Conservation (phyloP, 1,284 basidiomycete genomes). For the Cutaneotrichosporon sp. region DNA sequence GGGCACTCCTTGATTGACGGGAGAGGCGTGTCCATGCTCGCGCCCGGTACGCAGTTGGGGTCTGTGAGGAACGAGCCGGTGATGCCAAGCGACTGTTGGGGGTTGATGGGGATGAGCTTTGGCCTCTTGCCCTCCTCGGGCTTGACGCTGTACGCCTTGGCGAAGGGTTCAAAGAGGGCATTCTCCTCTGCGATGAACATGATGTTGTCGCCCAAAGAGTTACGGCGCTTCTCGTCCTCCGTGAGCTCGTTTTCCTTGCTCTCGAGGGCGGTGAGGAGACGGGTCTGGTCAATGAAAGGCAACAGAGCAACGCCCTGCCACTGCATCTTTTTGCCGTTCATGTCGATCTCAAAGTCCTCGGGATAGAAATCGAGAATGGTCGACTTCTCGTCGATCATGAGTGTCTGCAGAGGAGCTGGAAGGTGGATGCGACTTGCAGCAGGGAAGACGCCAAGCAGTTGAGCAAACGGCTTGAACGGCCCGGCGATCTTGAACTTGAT, state of each 20-base stretch:
- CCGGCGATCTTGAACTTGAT: slow-evolving; percentile 64
- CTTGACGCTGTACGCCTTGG: slow-evolving; percentile 80
- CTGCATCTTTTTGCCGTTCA: slow-evolving; percentile 99
- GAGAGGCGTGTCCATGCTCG: slow-evolving; percentile 80
- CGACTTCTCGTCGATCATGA: slow-evolving; percentile 86
- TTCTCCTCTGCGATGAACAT: slow-evolving; percentile 85
- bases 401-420: slow-evolving; percentile 75
- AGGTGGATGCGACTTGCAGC: slow-evolving; percentile 88
- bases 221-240: slow-evolving; percentile 79
- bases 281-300: slow-evolving; percentile 89
- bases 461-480: slow-evolving; percentile 96
- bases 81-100: slow-evolving; percentile 71
- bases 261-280: slow-evolving; percentile 79
- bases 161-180: slow-evolving; percentile 79
- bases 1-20: slow-evolving; percentile 53
- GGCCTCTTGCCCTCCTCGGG: slow-evolving; percentile 59
- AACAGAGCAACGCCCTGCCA: slow-evolving; percentile 98
- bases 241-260: slow-evolving; percentile 69
- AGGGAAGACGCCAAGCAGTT: slow-evolving; percentile 97
- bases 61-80: slow-evolving; percentile 78
- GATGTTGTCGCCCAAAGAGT: slow-evolving; percentile 79
- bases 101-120: slow-evolving; percentile 62
- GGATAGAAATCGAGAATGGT: slow-evolving; percentile 98
- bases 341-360: slow-evolving; percentile 87
- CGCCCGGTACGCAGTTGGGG: slow-evolving; percentile 84